A percentile compares a stretch with the other conserved stretches of the same genome.
phyloP scores from a whole-genome alignment of 192 early-diverging fungal species.

The Mycoemilia scoparia region DNA sequence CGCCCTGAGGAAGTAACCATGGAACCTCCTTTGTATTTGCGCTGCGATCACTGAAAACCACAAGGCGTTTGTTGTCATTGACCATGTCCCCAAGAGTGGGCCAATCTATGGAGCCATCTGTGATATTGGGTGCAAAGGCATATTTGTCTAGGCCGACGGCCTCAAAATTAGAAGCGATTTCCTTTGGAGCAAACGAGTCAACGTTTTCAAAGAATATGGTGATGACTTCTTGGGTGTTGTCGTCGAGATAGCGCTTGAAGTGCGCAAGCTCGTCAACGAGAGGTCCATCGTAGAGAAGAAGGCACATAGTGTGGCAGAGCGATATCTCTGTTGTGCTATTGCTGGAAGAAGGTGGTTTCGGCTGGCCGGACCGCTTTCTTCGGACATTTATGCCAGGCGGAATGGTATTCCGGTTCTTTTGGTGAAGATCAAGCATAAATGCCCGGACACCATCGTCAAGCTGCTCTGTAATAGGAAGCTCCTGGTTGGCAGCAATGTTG shows the following conservation, averaged over 20 bases:
- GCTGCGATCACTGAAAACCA: slow-evolving; percentile 38
- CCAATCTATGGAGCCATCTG: slow-evolving; percentile 30
- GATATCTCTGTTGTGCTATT: slow-evolving; percentile 13
- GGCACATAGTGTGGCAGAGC: slow-evolving; percentile 50
- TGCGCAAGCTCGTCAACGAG: slow-evolving; percentile 32
- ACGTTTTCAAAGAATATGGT: slow-evolving; percentile 59
- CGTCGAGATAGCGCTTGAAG: slow-evolving; percentile 39
- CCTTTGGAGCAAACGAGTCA: slow-evolving; percentile 24
- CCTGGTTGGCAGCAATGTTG: slow-evolving; percentile 45
- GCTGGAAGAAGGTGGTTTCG: background rate
- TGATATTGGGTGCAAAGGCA: slow-evolving; percentile 23
- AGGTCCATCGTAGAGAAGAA: slow-evolving; percentile 37
- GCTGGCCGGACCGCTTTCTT: slow-evolving; percentile 7
- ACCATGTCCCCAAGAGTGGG: slow-evolving; percentile 52
- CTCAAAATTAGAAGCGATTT: slow-evolving; percentile 32
- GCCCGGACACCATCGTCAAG: slow-evolving; percentile 53
- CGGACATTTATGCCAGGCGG: background rate
- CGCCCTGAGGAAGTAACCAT: slow-evolving; percentile 47
- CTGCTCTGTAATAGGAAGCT: slow-evolving; percentile 39
- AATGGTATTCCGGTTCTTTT: slow-evolving; percentile 2
- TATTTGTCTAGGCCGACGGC: slow-evolving; percentile 34
- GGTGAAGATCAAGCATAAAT: slow-evolving; percentile 49
- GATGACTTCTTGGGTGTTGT: slow-evolving; percentile 51
- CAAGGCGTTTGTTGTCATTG: slow-evolving; percentile 36
- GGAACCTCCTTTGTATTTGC: slow-evolving; percentile 32